Percentiles rank a stretch among this genome's conserved stretches.
phyloP scores from a whole-genome alignment of 768 basidiomycete genomes.

The Clathrus columnatus region DNA sequence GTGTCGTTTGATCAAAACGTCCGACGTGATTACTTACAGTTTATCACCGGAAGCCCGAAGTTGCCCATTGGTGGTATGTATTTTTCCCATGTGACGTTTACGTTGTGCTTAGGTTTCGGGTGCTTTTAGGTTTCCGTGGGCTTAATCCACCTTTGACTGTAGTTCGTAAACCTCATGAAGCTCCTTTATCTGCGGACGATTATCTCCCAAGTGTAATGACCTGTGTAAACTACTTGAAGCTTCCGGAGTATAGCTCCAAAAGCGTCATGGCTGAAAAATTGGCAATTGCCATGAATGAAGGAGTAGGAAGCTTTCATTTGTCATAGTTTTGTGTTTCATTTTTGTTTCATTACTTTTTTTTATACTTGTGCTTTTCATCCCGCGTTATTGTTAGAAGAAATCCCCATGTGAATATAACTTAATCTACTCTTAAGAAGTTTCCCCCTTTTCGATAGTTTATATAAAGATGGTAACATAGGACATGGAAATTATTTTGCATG shows the following conservation, averaged over 20 bases:
- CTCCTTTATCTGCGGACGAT: conserved; percentile 83
- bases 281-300: conserved; percentile 80
- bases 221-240: conserved; percentile 92
- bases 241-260: conserved; percentile 91
- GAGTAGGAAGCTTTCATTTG: conserved; percentile 94
- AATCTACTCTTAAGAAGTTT: not conserved
- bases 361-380: not conserved
- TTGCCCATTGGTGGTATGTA: conserved; percentile 85
- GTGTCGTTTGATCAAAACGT: conserved; percentile 61
- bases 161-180: conserved; percentile 93
- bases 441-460: too few species aligned
- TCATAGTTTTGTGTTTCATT: conserved; percentile 39
- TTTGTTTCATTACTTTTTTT: not conserved
- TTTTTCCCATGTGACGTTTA: not conserved
- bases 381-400: not conserved
- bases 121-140: conserved; percentile 74
- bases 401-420: not conserved
- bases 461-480: too few species aligned
- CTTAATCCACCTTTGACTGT: conserved; percentile 92
- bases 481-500: not conserved
- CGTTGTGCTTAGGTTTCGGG: not conserved
- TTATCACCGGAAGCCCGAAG: conserved; percentile 96
- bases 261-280: conserved; percentile 79
- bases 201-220: conserved; percentile 98
- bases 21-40: conserved; percentile 87